These are phyloP conservation scores for Ilyonectria sp. DNA, from an alignment of 2,329 filamentous ascomycete species.

Conservation along the genomic window DNA sequence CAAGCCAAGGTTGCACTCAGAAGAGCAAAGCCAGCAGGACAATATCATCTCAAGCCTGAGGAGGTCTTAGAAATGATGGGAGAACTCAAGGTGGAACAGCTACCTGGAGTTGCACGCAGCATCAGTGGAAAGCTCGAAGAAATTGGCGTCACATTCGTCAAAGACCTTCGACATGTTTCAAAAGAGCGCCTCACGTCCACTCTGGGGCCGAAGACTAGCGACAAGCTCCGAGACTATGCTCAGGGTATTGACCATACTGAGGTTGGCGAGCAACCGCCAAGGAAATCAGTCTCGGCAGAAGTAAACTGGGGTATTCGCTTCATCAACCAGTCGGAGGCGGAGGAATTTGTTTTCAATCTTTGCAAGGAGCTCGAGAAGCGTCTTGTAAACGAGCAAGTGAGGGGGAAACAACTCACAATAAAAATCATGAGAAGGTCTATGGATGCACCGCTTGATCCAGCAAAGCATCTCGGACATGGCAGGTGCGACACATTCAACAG, in stretches of 20 bases:
- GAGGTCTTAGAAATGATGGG: slow-evolving; percentile 84
- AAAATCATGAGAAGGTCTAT: slow-evolving; percentile 92
- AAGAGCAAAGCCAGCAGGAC: slow-evolving; percentile 94
- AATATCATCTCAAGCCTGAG: slow-evolving; percentile 89
- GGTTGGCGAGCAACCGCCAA: slow-evolving; percentile 86
- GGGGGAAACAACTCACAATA: slow-evolving; percentile 89
- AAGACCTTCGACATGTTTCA: slow-evolving; percentile 83
- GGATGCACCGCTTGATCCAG: slow-evolving; percentile 90
- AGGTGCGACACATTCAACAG: slow-evolving; percentile 97
- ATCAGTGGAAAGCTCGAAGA: slow-evolving; percentile 91
- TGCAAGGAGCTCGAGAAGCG: slow-evolving; percentile 88
- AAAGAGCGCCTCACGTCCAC: slow-evolving; percentile 81
- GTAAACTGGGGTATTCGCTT: slow-evolving; percentile 99
- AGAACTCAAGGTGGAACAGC: slow-evolving; percentile 81
- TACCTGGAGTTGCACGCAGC: slow-evolving; percentile 94
- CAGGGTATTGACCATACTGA: slow-evolving; percentile 89
- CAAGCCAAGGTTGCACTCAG: slow-evolving; percentile 92
- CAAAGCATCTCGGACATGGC: slow-evolving; percentile 94
- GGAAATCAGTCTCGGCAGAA: slow-evolving; percentile 97
- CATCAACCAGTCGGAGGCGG: slow-evolving; percentile 90
- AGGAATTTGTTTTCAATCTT: slow-evolving; percentile 89
- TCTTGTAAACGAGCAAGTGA: slow-evolving; percentile 86
- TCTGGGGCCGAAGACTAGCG: slow-evolving; percentile 92
- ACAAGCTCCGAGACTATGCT: slow-evolving; percentile 91
- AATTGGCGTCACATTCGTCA: slow-evolving; percentile 85